phyloP scores from a whole-genome alignment of 1,139 yeast species.

The Geotrichum klebahnii region DNA sequence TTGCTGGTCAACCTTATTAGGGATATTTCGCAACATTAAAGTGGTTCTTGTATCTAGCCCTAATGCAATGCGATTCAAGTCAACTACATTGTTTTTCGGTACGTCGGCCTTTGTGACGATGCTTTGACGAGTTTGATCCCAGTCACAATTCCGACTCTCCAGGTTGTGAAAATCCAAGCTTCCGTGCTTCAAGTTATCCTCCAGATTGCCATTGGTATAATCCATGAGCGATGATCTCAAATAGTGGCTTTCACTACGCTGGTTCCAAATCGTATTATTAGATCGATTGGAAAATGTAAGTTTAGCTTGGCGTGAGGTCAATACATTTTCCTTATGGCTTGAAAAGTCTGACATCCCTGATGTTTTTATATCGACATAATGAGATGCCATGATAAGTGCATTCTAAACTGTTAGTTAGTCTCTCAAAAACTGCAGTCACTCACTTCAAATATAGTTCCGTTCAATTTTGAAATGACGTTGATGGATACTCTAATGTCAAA shows the following conservation, averaged over 20 bases:
- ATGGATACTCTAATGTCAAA: slow-evolving; percentile 40
- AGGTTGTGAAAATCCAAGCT: slow-evolving; percentile 23
- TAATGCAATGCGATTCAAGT: slow-evolving; percentile 38
- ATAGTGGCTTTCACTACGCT: slow-evolving; percentile 20
- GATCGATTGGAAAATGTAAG: too few relatives aligned
- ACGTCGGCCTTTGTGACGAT: slow-evolving; percentile 35
- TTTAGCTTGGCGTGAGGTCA: too few relatives aligned
- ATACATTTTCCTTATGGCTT: too few relatives aligned
- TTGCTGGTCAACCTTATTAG: slow-evolving; percentile 47
- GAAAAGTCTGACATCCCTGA: too few relatives aligned
- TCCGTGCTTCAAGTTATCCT: slow-evolving; percentile 26
- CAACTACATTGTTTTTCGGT: slow-evolving; percentile 38
- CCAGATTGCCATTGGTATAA: slow-evolving; percentile 6
- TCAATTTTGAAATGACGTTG: slow-evolving; percentile 28
- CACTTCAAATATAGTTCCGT: slow-evolving; percentile 26
- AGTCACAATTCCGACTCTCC: background rate
- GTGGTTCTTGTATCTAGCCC: slow-evolving; percentile 48
- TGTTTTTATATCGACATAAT: slow-evolving; percentile 7
- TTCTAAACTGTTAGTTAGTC: slow-evolving; percentile 12
- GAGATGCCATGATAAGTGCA: slow-evolving; percentile 11
- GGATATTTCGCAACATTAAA: slow-evolving; percentile 50
- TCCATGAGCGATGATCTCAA: slow-evolving; percentile 20
- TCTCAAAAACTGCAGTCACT: slow-evolving; percentile 2
- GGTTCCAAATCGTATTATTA: background rate
- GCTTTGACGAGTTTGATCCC: background rate